Evolutionary conservation across 192 early-diverging fungal genomes (phyloP), one percentile per base, ranked within the genome.

Genomic region (Gryganskiella cystojenkinii): DNA sequence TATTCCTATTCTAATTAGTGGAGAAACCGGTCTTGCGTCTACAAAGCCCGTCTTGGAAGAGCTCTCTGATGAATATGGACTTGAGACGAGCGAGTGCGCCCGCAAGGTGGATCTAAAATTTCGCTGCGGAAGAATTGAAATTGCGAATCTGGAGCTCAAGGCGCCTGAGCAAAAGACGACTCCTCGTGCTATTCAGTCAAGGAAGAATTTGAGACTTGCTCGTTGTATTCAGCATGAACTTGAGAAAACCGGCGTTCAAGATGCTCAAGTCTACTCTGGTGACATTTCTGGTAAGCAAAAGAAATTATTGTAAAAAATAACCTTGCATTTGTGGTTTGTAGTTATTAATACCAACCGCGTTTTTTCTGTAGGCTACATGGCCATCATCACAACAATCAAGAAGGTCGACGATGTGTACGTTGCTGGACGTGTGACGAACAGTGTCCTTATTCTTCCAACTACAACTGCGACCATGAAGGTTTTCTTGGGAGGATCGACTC

Each of bases 321-420:
- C 33, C 13, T 22, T 4, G 33, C 20, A 54, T 30, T 28, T 19
- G 5, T 14, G 17, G 47, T n/a, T 6, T 50, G n/a, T n/a, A n/a
- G n/a, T n/a, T n/a, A n/a, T n/a, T n/a, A n/a, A n/a, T n/a, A n/a
- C n/a, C n/a, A 22, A 19, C 6, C 24, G 9, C 5, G 24, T 50
- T 19, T 22, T 13, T 15, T n/a, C 19, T 50, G 47, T 28, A 54
- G 52, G 52, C 5, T 54, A 54, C 52, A 54, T 54, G 52, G 52
- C 24, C 9, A 54, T 54, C 27, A 31, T 51, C 24, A 13, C 49
- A 14, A 51, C 15, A 24, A n/a, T 51, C 49, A 24, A 22, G 19
- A 51, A 51, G 20, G 6, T 51, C 9, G 49, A 51, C n/a, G 49
- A 51, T 24, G n/a, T 54, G 24, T 54, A 54, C 27, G 52, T 54